These are phyloP conservation scores for Cutaneotrichosporon sp. DNA, from an alignment of 1,284 basidiomycete genomes.

Conservation along the genomic window DNA sequence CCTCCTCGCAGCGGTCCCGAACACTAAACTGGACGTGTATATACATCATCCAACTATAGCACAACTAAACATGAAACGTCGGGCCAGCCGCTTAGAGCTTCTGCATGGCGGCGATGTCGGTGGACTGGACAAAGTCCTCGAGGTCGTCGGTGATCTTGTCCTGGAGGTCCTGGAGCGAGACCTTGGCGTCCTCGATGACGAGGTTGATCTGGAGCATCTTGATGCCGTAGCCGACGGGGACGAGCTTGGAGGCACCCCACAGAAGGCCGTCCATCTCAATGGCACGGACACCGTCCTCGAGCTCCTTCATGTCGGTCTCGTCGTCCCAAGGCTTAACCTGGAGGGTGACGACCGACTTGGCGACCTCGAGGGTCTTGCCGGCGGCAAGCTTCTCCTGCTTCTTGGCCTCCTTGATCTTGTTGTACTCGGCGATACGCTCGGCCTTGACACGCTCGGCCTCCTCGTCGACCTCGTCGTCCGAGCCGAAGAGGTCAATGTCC, in stretches of 20 bases:
- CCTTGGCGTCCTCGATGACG: constrained; percentile 87
- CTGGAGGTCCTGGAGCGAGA: constrained; percentile 93
- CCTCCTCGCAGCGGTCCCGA: too few species aligned
- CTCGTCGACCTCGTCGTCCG: constrained; percentile 73
- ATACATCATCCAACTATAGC: constrained; percentile 8
- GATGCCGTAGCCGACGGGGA: constrained; percentile 83
- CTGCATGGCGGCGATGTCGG: constrained; percentile 67
- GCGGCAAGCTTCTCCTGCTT: constrained; percentile 59
- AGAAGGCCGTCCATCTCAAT: constrained; percentile 90
- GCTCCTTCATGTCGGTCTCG: constrained; percentile 91
- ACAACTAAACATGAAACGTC: background rate
- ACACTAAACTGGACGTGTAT: constrained; percentile 2
- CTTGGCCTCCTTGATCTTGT: constrained; percentile 90
- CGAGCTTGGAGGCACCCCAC: constrained; percentile 84
- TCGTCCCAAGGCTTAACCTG: constrained; percentile 99
- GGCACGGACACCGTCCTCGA: constrained; percentile 81
- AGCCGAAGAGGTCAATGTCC: constrained; percentile 88
- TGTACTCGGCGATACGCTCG: constrained; percentile 92
- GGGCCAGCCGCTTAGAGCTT: constrained; percentile 29
- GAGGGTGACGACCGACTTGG: constrained; percentile 81
- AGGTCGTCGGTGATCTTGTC: constrained; percentile 70
- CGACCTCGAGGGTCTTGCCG: constrained; percentile 65
- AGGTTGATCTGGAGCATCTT: constrained; percentile 90
- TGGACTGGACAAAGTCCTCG: constrained; percentile 87
- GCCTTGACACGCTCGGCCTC: constrained; percentile 95